Evolutionary conservation across 1,284 basidiomycete species (phyloP), one percentile per base, ranked within the genome.

Genomic region (Sanghuangporus baumii): DNA sequence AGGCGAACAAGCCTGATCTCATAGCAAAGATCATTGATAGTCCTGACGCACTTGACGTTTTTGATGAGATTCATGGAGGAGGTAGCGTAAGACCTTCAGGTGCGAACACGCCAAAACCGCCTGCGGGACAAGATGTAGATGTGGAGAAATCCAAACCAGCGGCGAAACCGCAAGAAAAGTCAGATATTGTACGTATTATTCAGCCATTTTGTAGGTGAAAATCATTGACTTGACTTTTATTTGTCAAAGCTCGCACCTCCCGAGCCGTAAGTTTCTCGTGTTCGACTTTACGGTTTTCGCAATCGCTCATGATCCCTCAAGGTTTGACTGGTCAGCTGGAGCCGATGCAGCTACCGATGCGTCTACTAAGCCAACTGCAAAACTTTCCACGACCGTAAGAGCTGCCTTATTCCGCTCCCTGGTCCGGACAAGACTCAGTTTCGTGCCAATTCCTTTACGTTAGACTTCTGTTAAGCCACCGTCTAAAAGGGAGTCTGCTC

Each of bases 1-100:
- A 83, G 68, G 79, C 81, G 6, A 87, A 81, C 71, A 91, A 89
- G 73, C 72, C 76, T 0, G 88, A 89, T 68, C 84, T 91, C 69
- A 81, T 89, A 65, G 72, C 81, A 41, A 82, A 80, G 67, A 84
- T 90, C 62, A 71, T 83, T 48, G 81, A 79, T 31, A 81, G 75
- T 60, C 74, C 77, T n/a, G 69, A 73, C 1, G 86, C 86, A 1
- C 70, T 82, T 50, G 75, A 77, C 37, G 76, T 77, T 14, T 87
- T 83, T 73, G 73, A 79, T 26, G 70, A 76, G 43, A 71, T 71
- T 34, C 66, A 75, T 62, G 67, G 64, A 18, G 60, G 60, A 6
- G 59, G 61, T n/a, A 23, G 61, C 20, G 34, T 54, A 40, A 26
- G 57, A 26, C 55, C 34, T 38, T 38, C 62, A 60, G 52, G 43